Percentiles rank a stretch among this genome's conserved stretches.
Conservation (phyloP, 768 basidiomycete genomes). For the Kwoniella pini region DNA sequence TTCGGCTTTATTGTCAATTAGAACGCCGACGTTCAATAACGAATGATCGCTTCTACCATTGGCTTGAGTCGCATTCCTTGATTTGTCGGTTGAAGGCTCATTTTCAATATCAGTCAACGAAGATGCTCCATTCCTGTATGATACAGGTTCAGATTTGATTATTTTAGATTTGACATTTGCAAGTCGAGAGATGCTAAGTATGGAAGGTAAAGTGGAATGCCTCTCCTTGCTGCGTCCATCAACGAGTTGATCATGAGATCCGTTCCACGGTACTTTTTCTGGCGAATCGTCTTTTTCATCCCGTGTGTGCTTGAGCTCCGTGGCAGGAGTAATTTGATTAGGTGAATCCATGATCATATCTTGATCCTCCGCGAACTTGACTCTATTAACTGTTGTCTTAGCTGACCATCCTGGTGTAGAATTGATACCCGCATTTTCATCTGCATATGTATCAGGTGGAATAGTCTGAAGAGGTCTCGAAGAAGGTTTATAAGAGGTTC, state of each 20-base stretch:
- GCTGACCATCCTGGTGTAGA: background rate
- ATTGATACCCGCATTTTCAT: no score
- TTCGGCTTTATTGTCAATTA: background rate
- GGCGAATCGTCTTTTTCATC: no score
- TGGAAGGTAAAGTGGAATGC: constrained; percentile 24
- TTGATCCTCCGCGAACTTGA: constrained; percentile 11
- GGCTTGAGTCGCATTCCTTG: no score
- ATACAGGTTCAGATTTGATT: background rate
- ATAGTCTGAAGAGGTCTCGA: background rate
- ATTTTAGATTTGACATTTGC: background rate
- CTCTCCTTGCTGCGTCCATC: no score
- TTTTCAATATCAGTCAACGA: no score
- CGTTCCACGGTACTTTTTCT: no score
- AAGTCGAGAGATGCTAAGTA: constrained; percentile 19
- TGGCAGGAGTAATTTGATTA: constrained; percentile 8
- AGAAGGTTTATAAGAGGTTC: constrained; percentile 10
- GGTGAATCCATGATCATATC: constrained; percentile 6
- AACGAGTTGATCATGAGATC: no score
- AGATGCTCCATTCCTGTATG: no score
- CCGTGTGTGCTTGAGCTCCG: background rate
- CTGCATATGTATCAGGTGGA: background rate
- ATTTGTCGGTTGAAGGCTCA: no score
- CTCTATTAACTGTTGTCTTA: background rate
- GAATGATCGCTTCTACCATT: no score
- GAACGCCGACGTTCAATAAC: no score